Percentiles rank a stretch among this genome's conserved stretches.
phyloP scores from a whole-genome alignment of 2,329 filamentous ascomycete species.

The Trichophyton equinum region DNA sequence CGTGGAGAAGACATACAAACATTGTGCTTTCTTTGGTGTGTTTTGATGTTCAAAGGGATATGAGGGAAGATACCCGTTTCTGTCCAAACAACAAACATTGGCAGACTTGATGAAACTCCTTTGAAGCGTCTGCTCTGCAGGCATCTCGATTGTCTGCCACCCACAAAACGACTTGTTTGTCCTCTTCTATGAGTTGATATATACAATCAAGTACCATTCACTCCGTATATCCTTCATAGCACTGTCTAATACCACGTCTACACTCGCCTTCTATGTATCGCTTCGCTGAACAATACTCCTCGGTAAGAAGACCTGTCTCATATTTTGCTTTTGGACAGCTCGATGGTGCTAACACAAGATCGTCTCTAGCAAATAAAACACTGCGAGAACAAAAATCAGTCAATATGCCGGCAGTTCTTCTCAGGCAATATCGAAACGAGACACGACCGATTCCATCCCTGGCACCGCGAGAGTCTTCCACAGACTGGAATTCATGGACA shows the following conservation, averaged over 20 bases:
- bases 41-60: not conserved
- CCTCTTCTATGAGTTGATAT: not conserved
- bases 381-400: not conserved
- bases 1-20: not conserved
- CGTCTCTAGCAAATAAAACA: too few relatives aligned
- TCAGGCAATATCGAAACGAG: too few relatives aligned
- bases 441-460: not conserved
- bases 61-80: not conserved
- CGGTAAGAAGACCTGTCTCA: too few relatives aligned
- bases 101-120: not conserved
- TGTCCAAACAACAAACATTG: slow-evolving; percentile 1
- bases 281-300: too few relatives aligned
- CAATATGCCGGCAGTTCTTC: not conserved
- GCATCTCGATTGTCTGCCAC: not conserved
- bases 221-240: not conserved
- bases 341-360: too few relatives aligned
- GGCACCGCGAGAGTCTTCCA: not conserved
- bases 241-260: not conserved
- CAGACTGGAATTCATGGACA: slow-evolving; percentile 19
- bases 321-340: too few relatives aligned
- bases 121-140: not conserved
- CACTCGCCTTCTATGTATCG: not conserved
- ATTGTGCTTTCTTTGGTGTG: not conserved
- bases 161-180: not conserved
- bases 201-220: not conserved